A percentile compares a stretch with the other conserved stretches of the same genome.
These are phyloP conservation scores for Litchi chinensis DNA, from an alignment of 345 rosid species.

Conservation along the genomic window DNA sequence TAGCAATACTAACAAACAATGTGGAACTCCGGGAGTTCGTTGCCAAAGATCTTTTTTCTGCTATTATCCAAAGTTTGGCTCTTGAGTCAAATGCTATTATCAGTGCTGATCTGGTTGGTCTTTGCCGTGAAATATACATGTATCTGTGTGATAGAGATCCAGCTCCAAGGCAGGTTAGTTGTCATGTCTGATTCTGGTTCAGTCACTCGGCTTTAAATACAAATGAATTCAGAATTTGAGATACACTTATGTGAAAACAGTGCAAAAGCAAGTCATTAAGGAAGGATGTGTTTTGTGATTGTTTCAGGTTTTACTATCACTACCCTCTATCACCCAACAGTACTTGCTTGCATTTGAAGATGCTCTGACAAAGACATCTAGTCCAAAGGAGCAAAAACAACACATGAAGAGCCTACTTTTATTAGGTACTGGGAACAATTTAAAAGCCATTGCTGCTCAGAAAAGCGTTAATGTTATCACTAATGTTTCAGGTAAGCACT, in stretches of 20 bases:
- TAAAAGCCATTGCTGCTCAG: constrained; percentile 82
- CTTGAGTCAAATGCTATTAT: constrained; percentile 81
- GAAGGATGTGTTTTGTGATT: constrained; percentile 12
- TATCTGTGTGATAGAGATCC: constrained; percentile 82
- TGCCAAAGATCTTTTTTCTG: constrained; percentile 65
- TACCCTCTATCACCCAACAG: constrained; percentile 63
- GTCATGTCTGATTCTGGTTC: constrained; percentile 10
- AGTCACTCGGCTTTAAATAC: not conserved
- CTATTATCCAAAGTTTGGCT: constrained; percentile 69
- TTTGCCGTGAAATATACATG: constrained; percentile 84
- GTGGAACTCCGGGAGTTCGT: constrained; percentile 69
- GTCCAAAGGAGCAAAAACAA: constrained; percentile 92
- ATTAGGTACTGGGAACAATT: constrained; percentile 78
- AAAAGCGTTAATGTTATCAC: constrained; percentile 75
- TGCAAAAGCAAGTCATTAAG: not conserved
- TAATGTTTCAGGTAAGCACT: constrained; percentile 68
- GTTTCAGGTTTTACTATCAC: constrained; percentile 77
- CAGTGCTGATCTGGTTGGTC: constrained; percentile 73
- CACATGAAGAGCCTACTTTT: constrained; percentile 80
- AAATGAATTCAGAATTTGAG: not conserved
- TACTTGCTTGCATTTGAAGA: constrained; percentile 89
- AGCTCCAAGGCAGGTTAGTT: constrained; percentile 83
- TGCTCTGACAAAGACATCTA: constrained; percentile 71
- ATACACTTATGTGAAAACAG: not conserved
- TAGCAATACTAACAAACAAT: constrained; percentile 68